phyloP scores from a whole-genome alignment of 176 grass and related monocot genomes.

The Ensete glaucum region DNA sequence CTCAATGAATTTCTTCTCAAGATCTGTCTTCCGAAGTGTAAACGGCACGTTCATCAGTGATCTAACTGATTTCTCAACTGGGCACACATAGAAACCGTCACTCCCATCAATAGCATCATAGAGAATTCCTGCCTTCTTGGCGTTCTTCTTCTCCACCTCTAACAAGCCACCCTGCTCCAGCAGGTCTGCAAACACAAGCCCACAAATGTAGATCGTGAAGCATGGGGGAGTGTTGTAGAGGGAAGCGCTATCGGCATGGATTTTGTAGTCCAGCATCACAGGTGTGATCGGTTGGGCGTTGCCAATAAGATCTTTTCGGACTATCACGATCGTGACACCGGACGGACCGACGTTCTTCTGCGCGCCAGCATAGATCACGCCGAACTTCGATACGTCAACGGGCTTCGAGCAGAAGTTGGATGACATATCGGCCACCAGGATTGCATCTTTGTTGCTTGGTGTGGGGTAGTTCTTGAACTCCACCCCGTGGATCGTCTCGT shows the following conservation, averaged over 20 bases:
- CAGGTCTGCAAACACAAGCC: conserved; percentile 78
- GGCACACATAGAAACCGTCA: conserved; percentile 69
- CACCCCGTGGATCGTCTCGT: conserved; percentile 97
- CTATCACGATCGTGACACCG: conserved; percentile 75
- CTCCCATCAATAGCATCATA: conserved; percentile 86
- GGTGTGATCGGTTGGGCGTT: conserved; percentile 68
- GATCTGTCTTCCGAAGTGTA: conserved; percentile 59
- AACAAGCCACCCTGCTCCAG: conserved; percentile 71
- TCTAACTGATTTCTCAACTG: conserved; percentile 68
- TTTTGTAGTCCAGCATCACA: conserved; percentile 96
- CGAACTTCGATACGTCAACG: conserved; percentile 84
- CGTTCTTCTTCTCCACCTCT: conserved; percentile 83
- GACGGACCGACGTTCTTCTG: conserved; percentile 98
- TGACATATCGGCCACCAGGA: conserved; percentile 97
- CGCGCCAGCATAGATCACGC: conserved; percentile 87
- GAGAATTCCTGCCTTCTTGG: conserved; percentile 60
- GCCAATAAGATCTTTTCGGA: conserved; percentile 80
- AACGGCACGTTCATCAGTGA: conserved; percentile 94
- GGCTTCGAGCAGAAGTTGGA: conserved; percentile 99
- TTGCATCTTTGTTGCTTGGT: conserved; percentile 30
- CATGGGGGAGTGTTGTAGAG: conserved; percentile 99
- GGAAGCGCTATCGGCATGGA: conserved; percentile 69
- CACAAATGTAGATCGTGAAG: conserved; percentile 86
- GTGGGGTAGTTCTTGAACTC: conserved; percentile 97
- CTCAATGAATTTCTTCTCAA: conserved; percentile 88